phyloP scores from a whole-genome alignment of 108 stramenopile genomes.

The Cyclotella distinguenda region DNA sequence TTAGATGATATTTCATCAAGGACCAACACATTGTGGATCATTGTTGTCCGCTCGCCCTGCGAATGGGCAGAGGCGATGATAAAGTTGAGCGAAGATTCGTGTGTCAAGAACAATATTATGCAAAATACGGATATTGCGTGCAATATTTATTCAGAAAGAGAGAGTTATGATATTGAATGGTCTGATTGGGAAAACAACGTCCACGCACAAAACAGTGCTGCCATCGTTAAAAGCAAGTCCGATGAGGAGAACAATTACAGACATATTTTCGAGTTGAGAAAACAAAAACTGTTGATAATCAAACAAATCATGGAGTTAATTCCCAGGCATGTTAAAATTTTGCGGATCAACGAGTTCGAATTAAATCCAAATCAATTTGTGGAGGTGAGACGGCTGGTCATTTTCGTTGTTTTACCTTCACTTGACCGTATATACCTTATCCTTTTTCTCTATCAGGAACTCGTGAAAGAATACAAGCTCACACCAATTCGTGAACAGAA shows the following conservation, averaged over 20 bases:
- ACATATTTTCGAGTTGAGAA: constrained; percentile 40
- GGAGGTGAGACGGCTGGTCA: background rate
- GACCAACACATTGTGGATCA: constrained; percentile 40
- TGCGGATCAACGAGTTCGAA: constrained; percentile 37
- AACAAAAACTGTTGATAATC: constrained; percentile 21
- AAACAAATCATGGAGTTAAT: constrained; percentile 34
- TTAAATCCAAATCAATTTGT: constrained; percentile 39
- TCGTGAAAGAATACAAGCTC: constrained; percentile 45
- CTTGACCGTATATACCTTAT: background rate
- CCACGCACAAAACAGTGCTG: constrained; percentile 3
- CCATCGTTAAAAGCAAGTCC: constrained; percentile 2
- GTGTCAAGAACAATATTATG: constrained; percentile 10
- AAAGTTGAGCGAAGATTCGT: background rate
- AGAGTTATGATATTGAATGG: constrained; percentile 27
- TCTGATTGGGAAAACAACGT: constrained; percentile 10
- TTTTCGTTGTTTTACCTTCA: background rate
- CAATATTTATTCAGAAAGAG: background rate
- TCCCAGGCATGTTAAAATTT: constrained; percentile 43
- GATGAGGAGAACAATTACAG: constrained; percentile 1
- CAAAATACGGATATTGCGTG: background rate
- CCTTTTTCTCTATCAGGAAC: constrained; percentile 5
- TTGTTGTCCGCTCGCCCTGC: constrained; percentile 41
- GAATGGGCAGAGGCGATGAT: constrained; percentile 49
- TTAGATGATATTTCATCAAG: constrained; percentile 13
- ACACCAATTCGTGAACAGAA: background rate